Base-by-base conservation (phyloP, 2,329 filamentous ascomycete species). In the Calycina marina region DNA sequence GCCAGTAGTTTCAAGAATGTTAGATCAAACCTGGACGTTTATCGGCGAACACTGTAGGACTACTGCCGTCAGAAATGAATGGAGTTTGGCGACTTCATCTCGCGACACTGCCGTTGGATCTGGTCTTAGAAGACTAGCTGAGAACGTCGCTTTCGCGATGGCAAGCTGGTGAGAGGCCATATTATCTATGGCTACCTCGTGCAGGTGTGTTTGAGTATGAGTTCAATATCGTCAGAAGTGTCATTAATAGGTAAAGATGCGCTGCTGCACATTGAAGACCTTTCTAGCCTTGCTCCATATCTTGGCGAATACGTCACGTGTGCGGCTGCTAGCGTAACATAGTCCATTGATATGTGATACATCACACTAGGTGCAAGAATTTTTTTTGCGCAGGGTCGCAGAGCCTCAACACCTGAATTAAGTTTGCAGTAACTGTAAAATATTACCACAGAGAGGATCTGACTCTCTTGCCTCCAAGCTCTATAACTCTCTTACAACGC, bases 11-110 rank as follows among this genome's bases (percentile, higher is more conserved):
- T 41, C 39, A 29, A 51, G 48, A 49, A 41, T 51, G 45, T 49
- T 47, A 51, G 43, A 47, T 47, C 51, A 84, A 82, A 90, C 82
- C 82, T 90, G 82, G 66, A 90, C 77, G 63, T 88, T 85, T 63
- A 65, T 60, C 51, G 74, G 68, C 50, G 80, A 81, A 69, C 82
- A 88, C 61, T 73, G 69, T 58, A 66, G 59, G 51, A 82, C 59
- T 47, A 69, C 68, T 52, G 65, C 60, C 54, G 75, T 68, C 48
- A 90, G 64, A 38, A 73, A 62, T 41, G 60, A 53, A 55, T 84
- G 70, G 55, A 88, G 80, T 36, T 66, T 56, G 44, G 77, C 67
- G 54, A 88, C 77, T 38, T 77, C 69, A 47, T 74, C 69, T 52
- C 77, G 74, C 30, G 72, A 58, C 35, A 82, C 67, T 6, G 78